A percentile compares a stretch with the other conserved stretches of the same genome.
phyloP scores from a whole-genome alignment of 306 rosid species.

The Dicorynia guianensis region DNA sequence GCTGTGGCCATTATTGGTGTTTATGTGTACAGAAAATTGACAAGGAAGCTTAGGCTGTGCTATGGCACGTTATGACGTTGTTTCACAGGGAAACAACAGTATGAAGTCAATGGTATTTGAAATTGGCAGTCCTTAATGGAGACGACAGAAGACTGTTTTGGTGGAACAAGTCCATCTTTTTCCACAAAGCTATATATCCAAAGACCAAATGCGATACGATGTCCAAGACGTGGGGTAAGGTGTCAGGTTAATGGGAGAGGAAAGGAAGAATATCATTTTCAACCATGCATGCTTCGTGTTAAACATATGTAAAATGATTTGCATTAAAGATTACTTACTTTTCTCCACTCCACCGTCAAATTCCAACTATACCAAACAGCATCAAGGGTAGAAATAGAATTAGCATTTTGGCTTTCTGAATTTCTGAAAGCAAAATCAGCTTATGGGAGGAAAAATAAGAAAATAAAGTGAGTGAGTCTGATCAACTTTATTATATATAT shows the following conservation, averaged over 20 bases:
- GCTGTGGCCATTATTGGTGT: constrained; percentile 32
- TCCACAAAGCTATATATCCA: not conserved
- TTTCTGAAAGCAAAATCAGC: no score
- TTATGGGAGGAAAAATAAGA: no score
- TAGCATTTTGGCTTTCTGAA: no score
- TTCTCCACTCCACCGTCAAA: no score
- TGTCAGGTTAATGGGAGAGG: not conserved
- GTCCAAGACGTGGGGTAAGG: not conserved
- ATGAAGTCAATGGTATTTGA: constrained; percentile 40
- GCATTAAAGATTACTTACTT: no score
- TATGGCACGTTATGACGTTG: constrained; percentile 13
- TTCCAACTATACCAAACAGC: no score
- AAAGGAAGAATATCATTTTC: no score
- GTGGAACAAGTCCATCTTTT: constrained; percentile 25
- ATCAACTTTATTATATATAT: no score
- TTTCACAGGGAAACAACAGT: not conserved
- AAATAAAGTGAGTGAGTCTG: no score
- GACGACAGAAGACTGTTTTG: constrained; percentile 31
- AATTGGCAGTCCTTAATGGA: not conserved
- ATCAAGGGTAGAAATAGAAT: no score
- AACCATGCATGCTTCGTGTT: no score
- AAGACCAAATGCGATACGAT: not conserved
- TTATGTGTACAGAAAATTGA: constrained; percentile 9
- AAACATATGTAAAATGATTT: no score
- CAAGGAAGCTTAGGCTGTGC: constrained; percentile 9